phyloP scores from a whole-genome alignment of 306 rosid genomes.

The Prunus fruticosa region DNA sequence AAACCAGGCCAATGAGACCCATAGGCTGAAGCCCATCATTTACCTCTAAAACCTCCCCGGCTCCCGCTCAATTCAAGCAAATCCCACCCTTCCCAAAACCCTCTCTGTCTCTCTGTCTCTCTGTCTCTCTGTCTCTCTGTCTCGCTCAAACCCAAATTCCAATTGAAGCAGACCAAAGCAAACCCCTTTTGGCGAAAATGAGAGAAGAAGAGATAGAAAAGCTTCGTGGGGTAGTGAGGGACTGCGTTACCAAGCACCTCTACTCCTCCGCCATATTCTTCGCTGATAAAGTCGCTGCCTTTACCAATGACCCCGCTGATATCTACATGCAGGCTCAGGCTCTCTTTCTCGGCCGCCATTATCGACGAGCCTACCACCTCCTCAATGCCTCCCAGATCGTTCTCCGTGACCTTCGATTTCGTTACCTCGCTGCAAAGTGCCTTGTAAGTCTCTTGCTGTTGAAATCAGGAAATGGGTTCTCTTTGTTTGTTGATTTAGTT shows the following conservation, averaged over 20 bases:
- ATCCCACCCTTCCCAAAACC: neutral
- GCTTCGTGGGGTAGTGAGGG: conserved; percentile 89
- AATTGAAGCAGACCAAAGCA: neutral
- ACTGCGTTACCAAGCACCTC: conserved; percentile 90
- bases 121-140: no score
- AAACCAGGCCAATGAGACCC: neutral
- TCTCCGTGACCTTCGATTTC: conserved; percentile 84
- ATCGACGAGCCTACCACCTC: conserved; percentile 91
- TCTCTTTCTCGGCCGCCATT: conserved; percentile 92
- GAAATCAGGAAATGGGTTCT: neutral
- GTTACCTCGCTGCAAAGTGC: conserved; percentile 96
- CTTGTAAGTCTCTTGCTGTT: conserved; percentile 36
- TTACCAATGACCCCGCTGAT: conserved; percentile 88
- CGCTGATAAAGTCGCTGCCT: conserved; percentile 87
- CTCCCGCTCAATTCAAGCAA: conserved; percentile 5
- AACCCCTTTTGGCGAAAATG: conserved; percentile 38
- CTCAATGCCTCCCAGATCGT: conserved; percentile 89
- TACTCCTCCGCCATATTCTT: conserved; percentile 96
- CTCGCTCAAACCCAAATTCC: neutral
- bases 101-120: neutral
- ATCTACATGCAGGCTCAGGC: conserved; percentile 98
- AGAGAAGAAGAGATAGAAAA: conserved; percentile 84
- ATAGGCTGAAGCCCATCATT: neutral
- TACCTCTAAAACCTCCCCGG: neutral
- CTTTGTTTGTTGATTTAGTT: neutral